Evolutionary conservation across 768 basidiomycete genomes (phyloP), one percentile per base, ranked within the genome.

Genomic region (Kwoniella shandongensis): DNA sequence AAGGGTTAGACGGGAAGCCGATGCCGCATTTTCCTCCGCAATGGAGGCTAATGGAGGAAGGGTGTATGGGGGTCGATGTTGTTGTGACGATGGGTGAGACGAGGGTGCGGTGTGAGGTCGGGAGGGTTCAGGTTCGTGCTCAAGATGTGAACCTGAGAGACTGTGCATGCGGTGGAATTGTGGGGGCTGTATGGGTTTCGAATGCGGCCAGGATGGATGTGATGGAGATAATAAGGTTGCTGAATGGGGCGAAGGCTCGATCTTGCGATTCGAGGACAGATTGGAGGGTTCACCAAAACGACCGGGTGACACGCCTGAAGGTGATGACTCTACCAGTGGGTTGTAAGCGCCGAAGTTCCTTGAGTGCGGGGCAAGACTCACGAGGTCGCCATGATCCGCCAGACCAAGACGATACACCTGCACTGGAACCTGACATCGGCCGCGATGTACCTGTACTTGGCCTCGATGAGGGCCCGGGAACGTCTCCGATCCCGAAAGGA

Each of bases 171-270:
- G 50, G 36, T 51, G 48, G 42, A 58, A 51, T 5, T 48, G 50
- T 26, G 57, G 51, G 8, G 45, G 54, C 15, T 29, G 57, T 3
- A 40, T 44, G 12, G 57, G 45, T 39, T 30, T 50, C 36, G 59
- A 36, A 27, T 44, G 54, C n/a, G 54, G 23, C 54, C 54, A 49
- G 41, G 18, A 40, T 4, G 54, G 23, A 38, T 39, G 38, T n/a
- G 50, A 12, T 40, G 59, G 47, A 3, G 47, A 38, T 15, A n/a
- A n/a, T n/a, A 44, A 7, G 84, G 70, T 89, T 88, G 30, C 84
- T 79, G 3, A 45, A 17, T 32, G 54, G 27, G 10, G 40, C 13
- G 18, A 27, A n/a, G 22, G 40, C n/a, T 35, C 39, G 29, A 40
- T 39, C 44, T 20, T 25, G 22, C 8, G 20, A 22, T 3, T 20